Evolutionary conservation across 148 eudicot genomes (phyloP).

Genomic region (Amaranthus hypochondriacus): DNA sequence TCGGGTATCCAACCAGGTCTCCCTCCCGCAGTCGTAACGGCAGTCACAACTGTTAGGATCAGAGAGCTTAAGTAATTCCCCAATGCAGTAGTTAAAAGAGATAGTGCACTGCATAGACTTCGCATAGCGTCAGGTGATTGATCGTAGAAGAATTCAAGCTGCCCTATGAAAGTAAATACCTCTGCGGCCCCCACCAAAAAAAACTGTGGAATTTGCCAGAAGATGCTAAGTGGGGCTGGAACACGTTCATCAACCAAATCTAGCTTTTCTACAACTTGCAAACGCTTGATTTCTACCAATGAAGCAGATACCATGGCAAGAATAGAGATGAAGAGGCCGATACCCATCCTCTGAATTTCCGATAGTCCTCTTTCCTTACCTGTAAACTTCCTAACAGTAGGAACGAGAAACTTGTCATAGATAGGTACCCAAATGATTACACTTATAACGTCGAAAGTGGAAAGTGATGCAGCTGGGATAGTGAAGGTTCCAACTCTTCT

Average conservation of each 20-base stretch:
- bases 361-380: slow-evolving; percentile 57
- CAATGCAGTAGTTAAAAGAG: slow-evolving; percentile 48
- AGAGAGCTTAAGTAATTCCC: slow-evolving; percentile 65
- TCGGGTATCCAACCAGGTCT: slow-evolving; percentile 70
- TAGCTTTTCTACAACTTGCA: slow-evolving; percentile 27
- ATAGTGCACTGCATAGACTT: slow-evolving; percentile 59
- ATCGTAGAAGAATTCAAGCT: slow-evolving; percentile 73
- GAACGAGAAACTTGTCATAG: slow-evolving; percentile 54
- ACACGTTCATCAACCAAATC: slow-evolving; percentile 19
- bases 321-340: slow-evolving; percentile 63
- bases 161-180: slow-evolving; percentile 63
- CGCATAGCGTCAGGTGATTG: slow-evolving; percentile 85
- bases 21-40: slow-evolving; percentile 44
- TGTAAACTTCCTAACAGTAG: slow-evolving; percentile 47
- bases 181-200: slow-evolving; percentile 69
- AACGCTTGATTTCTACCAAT: slow-evolving; percentile 39
- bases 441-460: slow-evolving; percentile 56
- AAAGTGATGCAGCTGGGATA: slow-evolving; percentile 65
- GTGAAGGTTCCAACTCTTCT: slow-evolving; percentile 33
- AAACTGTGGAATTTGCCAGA: slow-evolving; percentile 80
- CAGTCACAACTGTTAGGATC: slow-evolving; percentile 54
- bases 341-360: slow-evolving; percentile 72
- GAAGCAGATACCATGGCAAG: slow-evolving; percentile 64
- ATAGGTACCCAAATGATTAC: slow-evolving; percentile 70
- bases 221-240: slow-evolving; percentile 33